Conservation (phyloP, 129 eudicot species). For the Cynara cardunculus region DNA sequence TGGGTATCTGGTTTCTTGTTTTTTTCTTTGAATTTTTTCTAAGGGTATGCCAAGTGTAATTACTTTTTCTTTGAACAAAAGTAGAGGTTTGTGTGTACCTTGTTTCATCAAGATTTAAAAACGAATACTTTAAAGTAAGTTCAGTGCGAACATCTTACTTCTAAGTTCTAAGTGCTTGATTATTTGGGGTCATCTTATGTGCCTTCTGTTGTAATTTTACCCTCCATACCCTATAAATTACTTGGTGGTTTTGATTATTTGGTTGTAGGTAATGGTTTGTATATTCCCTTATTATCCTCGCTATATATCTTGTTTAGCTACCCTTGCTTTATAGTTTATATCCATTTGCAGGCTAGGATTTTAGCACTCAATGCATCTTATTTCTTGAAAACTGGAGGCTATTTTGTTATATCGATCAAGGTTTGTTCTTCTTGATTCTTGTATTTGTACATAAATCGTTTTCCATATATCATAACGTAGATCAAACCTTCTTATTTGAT, state of each 20-base stretch:
- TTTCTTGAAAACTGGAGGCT: slow-evolving; percentile 87
- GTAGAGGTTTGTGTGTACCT: background rate
- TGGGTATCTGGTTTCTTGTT: background rate
- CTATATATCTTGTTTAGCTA: background rate
- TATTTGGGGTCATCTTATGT: background rate
- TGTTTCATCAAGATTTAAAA: background rate
- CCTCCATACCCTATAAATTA: background rate
- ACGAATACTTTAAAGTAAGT: background rate
- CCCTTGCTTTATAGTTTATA: background rate
- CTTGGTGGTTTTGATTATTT: background rate
- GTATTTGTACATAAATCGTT: background rate
- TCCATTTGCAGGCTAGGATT: slow-evolving; percentile 72
- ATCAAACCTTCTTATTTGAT: background rate
- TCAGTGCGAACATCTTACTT: background rate
- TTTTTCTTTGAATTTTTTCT: background rate
- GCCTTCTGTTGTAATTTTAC: background rate
- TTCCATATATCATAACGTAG: background rate
- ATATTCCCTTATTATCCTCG: background rate
- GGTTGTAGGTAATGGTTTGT: background rate
- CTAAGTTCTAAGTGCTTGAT: background rate
- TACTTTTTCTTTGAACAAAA: background rate
- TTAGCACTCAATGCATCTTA: slow-evolving; percentile 80
- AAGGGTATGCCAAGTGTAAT: background rate
- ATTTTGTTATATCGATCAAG: slow-evolving; percentile 86
- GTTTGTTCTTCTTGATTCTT: slow-evolving; percentile 20